A percentile compares a stretch with the other conserved stretches of the same genome.
These are phyloP conservation scores for Lipomyces spencermartinsiae DNA, from an alignment of 805 yeast genomes.

Conservation along the genomic window DNA sequence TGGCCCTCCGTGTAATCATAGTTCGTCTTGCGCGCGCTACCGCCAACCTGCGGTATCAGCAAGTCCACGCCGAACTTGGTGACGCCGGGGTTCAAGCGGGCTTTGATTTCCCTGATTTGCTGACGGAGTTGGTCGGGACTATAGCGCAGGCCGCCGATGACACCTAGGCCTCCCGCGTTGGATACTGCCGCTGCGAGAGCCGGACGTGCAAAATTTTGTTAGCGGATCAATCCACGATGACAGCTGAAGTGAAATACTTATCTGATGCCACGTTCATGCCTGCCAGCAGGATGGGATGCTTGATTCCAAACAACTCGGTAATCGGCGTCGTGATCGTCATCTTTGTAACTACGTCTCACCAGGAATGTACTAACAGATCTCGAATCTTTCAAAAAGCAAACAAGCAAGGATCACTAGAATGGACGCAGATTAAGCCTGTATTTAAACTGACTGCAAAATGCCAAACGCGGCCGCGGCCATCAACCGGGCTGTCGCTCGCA, in stretches of 20 bases:
- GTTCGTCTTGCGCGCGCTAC: constrained; percentile 42
- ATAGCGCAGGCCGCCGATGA: constrained; percentile 42
- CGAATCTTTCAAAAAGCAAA: background rate
- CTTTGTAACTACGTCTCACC: background rate
- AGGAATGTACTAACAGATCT: background rate
- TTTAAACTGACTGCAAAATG: too few species aligned
- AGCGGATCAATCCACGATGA: background rate
- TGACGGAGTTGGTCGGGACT: constrained; percentile 41
- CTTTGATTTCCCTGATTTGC: constrained; percentile 39
- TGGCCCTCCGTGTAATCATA: constrained; percentile 41
- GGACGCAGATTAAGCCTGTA: background rate
- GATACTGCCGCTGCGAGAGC: constrained; percentile 42
- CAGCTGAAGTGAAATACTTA: constrained; percentile 17
- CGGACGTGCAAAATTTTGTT: constrained; percentile 35
- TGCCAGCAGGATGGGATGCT: constrained; percentile 42
- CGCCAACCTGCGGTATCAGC: constrained; percentile 43
- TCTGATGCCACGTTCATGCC: constrained; percentile 44
- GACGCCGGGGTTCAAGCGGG: constrained; percentile 35
- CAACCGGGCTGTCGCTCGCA: too few species aligned
- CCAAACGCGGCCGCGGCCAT: too few species aligned
- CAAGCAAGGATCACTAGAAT: background rate
- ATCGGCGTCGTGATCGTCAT: constrained; percentile 40
- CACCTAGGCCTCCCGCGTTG: constrained; percentile 44
- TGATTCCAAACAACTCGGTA: constrained; percentile 40
- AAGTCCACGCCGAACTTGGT: constrained; percentile 43